Base-by-base conservation (phyloP, 2,329 filamentous ascomycete species). In the Ophioceras dolichostomum region DNA sequence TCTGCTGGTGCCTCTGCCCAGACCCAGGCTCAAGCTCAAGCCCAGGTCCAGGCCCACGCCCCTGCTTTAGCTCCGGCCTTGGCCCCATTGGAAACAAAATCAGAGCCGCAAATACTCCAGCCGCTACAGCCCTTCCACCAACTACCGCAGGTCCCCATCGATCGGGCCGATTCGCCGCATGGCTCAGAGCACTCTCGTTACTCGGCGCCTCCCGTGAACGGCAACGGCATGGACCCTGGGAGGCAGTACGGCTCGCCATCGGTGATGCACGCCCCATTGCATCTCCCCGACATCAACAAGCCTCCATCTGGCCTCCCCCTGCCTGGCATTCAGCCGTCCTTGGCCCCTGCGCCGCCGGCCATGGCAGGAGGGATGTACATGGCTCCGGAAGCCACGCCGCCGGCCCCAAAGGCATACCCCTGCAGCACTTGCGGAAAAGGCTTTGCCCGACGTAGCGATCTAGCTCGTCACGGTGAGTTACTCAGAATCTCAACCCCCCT, bases 401-500 rank as follows among this genome's bases (percentile, higher is more conserved):
- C 57, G 14, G 60, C 66, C 1, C 50, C 58, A 10, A 75, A 95
- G 61, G 79, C 84, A 1, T 95, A 91, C 53, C 80, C 86, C 17
- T 98, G 91, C 62, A 83, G 78, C 45, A 89, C 83, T 4, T 98
- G 91, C 57, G 73, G 73, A 40, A 96, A 96, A 61, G 83, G 82
- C 18, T 98, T 98, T 56, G 91, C 91, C 37, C 71, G 91, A 51
- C 74, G 91, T 46, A 96, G 89, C 60, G 91, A 98, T 62, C 75
- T 96, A 36, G 86, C 88, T 45, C 76, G 91, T 51, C 91, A 98
- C 62, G 89, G 89, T 95, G 75, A 58, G 81, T 61, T 24, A 18
- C 30, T 34, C 28, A 32, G 26, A 8, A 14, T 21, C 18, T 39
- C 30, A 29, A 10, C 2, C 12, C 13, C 16, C 21, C 17, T 13